phyloP scores from a whole-genome alignment of 805 yeast genomes.

The Lipomyces starkeyi region DNA sequence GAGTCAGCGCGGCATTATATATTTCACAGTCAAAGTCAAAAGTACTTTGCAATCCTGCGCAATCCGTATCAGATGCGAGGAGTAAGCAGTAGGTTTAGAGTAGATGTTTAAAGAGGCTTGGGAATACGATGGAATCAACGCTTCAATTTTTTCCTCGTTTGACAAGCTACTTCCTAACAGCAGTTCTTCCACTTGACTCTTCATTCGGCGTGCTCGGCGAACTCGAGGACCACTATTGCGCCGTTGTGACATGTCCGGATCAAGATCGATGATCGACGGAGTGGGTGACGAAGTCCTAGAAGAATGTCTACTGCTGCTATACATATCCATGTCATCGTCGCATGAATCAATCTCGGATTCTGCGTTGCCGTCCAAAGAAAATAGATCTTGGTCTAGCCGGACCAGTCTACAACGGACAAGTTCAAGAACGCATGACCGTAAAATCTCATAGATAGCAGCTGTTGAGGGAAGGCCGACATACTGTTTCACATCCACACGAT shows the following conservation, averaged over 20 bases:
- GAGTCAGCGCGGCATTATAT: background rate
- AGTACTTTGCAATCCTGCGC: constrained; percentile 28
- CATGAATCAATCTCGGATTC: background rate
- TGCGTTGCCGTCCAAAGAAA: background rate
- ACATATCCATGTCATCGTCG: background rate
- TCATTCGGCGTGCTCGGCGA: background rate
- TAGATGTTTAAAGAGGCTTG: constrained; percentile 30
- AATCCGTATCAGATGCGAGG: constrained; percentile 24
- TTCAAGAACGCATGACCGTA: constrained; percentile 44
- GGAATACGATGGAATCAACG: constrained; percentile 26
- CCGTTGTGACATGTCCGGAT: background rate
- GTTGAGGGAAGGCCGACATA: constrained; percentile 48
- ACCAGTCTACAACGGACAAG: constrained; percentile 34
- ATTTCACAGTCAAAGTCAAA: background rate
- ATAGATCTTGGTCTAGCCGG: background rate
- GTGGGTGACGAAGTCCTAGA: background rate
- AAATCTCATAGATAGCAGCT: constrained; percentile 44
- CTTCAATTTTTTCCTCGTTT: constrained; percentile 14
- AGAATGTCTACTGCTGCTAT: background rate
- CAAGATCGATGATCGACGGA: background rate
- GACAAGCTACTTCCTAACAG: constrained; percentile 4
- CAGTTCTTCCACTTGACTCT: constrained; percentile 12
- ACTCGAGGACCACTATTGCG: background rate
- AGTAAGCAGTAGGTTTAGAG: constrained; percentile 24
- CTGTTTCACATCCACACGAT: constrained; percentile 52